Evolutionary conservation across 257 asterid genomes (phyloP).

Genomic region (Verbascum thapsus): DNA sequence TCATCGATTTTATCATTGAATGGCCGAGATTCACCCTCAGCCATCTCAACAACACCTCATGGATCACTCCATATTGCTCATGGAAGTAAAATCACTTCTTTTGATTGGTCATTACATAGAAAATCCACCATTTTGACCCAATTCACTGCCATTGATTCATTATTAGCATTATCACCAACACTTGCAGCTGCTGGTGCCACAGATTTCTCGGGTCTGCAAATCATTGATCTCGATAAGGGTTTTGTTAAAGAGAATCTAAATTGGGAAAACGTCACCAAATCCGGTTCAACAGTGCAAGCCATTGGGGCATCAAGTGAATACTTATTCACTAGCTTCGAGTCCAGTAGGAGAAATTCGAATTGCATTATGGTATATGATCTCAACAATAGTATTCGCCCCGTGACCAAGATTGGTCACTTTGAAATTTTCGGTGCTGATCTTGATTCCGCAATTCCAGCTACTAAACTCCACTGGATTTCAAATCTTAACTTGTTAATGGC

Average conservation of each 20-base stretch:
- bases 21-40: constrained; percentile 87
- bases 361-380: constrained; percentile 84
- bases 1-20: constrained; percentile 55
- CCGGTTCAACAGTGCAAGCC: constrained; percentile 87
- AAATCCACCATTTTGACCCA: constrained; percentile 84
- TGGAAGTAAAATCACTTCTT: constrained; percentile 85
- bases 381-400: constrained; percentile 51
- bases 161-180: constrained; percentile 63
- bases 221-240: constrained; percentile 71
- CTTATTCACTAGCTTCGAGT: constrained; percentile 88
- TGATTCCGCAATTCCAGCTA: too few species aligned
- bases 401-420: constrained; percentile 64
- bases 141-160: constrained; percentile 78
- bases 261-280: constrained; percentile 94
- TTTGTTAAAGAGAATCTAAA: constrained; percentile 59
- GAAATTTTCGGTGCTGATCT: too few species aligned
- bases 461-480: too few species aligned
- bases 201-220: constrained; percentile 86
- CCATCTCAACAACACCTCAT: constrained; percentile 62
- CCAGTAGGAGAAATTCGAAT: constrained; percentile 79
- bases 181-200: constrained; percentile 92
- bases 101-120: constrained; percentile 84
- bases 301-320: constrained; percentile 68
- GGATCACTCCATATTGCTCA: constrained; percentile 92
- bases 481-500: constrained; percentile 56